Percentiles rank a stretch among this genome's conserved stretches.
These are phyloP conservation scores for Petrea volubilis DNA, from an alignment of 257 asterid genomes.

Conservation along the genomic window DNA sequence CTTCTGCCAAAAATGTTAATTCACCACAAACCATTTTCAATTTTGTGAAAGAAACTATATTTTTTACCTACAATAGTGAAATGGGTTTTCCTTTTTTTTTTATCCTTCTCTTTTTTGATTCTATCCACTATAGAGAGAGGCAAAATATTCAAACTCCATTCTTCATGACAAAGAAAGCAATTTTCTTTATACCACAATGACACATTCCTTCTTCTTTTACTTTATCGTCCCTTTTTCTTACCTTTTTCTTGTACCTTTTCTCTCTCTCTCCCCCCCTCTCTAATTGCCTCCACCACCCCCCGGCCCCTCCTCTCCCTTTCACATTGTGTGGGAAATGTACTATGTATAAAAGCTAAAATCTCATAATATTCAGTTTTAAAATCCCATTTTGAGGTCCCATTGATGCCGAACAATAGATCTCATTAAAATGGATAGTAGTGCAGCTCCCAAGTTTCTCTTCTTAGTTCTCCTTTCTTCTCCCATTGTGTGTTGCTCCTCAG, in stretches of 20 bases:
- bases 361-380: conserved; percentile 13
- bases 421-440: conserved; percentile 38
- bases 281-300: background rate
- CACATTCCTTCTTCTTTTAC: conserved; percentile 46
- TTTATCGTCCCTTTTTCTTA: conserved; percentile 25
- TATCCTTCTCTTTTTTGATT: background rate
- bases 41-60: conserved; percentile 1
- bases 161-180: conserved; percentile 71
- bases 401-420: conserved; percentile 6
- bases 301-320: conserved; percentile 24
- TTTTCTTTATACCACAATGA: conserved; percentile 34
- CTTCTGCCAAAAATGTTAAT: background rate
- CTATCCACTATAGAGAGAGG: conserved; percentile 23
- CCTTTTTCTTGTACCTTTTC: conserved; percentile 18
- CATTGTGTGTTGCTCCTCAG: conserved; percentile 45
- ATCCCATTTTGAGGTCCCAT: conserved; percentile 25
- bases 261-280: no score
- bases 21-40: conserved; percentile 2
- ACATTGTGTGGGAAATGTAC: conserved; percentile 4
- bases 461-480: conserved; percentile 36
- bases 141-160: conserved; percentile 37
- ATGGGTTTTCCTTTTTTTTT: background rate
- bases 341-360: background rate
- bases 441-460: conserved; percentile 34
- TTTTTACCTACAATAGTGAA: background rate